Conservation (phyloP, 305 asterid genomes). For the Plantago rigida region DNA sequence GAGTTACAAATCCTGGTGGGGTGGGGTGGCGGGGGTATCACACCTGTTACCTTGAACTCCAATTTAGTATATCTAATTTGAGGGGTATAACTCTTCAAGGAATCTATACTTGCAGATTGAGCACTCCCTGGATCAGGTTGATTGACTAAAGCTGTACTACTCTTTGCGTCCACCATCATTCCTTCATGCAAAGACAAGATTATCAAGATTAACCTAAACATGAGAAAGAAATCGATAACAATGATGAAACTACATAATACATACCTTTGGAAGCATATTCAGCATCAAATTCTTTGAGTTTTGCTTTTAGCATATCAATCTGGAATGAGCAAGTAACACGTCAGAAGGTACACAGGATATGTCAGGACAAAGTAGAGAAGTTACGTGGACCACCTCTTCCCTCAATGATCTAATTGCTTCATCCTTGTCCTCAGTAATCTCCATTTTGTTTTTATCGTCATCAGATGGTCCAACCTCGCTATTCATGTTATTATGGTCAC, state of each 20-base stretch:
- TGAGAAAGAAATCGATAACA: constrained; percentile 12
- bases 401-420: constrained; percentile 40
- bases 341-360: constrained; percentile 28
- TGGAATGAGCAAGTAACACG: constrained; percentile 32
- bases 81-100: constrained; percentile 62
- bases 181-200: constrained; percentile 22
- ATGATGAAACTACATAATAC: constrained; percentile 20
- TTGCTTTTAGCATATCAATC: constrained; percentile 57
- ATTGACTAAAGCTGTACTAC: constrained; percentile 23
- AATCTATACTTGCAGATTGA: constrained; percentile 36
- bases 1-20: constrained; percentile 3
- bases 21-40: too few relatives aligned
- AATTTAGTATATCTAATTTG: constrained; percentile 68
- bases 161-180: constrained; percentile 39
- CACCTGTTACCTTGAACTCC: constrained; percentile 53
- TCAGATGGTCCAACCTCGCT: constrained; percentile 37
- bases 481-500: constrained; percentile 28
- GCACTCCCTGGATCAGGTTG: constrained; percentile 33
- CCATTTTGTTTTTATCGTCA: constrained; percentile 33
- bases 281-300: constrained; percentile 50
- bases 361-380: constrained; percentile 18
- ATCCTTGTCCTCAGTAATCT: constrained; percentile 33
- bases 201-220: constrained; percentile 8
- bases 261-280: constrained; percentile 44
- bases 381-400: constrained; percentile 53